phyloP scores from a whole-genome alignment of 2,329 filamentous ascomycete species.

The Penicillium sp. region DNA sequence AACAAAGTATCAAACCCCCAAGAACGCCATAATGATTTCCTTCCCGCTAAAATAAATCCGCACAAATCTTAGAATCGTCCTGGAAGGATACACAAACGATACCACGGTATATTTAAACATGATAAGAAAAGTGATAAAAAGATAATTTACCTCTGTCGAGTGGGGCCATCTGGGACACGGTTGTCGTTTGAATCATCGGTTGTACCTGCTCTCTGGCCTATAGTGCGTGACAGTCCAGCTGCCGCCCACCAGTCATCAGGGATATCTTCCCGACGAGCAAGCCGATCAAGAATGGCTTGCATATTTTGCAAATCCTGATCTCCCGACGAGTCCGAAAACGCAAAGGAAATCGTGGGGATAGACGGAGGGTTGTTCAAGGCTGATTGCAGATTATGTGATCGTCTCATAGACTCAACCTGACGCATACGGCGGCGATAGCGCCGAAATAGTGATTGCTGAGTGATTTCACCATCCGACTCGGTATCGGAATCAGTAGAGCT shows the following conservation, averaged over 20 bases:
- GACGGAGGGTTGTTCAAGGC: conserved; percentile 41
- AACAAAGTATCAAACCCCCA: conserved; percentile 7
- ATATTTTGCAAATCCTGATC: conserved; percentile 62
- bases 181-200: conserved; percentile 29
- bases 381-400: conserved; percentile 33
- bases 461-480: conserved; percentile 36
- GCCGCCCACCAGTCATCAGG: conserved; percentile 83
- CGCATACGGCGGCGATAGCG: conserved; percentile 26
- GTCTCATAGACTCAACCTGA: conserved; percentile 28
- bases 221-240: conserved; percentile 67
- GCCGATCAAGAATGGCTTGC: conserved; percentile 72
- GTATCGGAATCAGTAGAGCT: conserved; percentile 42
- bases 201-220: conserved; percentile 36
- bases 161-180: conserved; percentile 26
- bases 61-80: conserved; percentile 3
- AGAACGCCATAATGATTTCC: conserved; percentile 18
- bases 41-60: conserved; percentile 18
- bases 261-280: conserved; percentile 74
- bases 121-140: conserved; percentile 13
- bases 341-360: conserved; percentile 38
- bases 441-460: conserved; percentile 25
- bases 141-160: conserved; percentile 18
- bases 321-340: conserved; percentile 35
- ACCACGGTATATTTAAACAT: conserved; percentile 24
- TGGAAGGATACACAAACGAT: conserved; percentile 1